phyloP scores from a whole-genome alignment of 2,329 filamentous ascomycete genomes.

The Ustilaginoidea virens region DNA sequence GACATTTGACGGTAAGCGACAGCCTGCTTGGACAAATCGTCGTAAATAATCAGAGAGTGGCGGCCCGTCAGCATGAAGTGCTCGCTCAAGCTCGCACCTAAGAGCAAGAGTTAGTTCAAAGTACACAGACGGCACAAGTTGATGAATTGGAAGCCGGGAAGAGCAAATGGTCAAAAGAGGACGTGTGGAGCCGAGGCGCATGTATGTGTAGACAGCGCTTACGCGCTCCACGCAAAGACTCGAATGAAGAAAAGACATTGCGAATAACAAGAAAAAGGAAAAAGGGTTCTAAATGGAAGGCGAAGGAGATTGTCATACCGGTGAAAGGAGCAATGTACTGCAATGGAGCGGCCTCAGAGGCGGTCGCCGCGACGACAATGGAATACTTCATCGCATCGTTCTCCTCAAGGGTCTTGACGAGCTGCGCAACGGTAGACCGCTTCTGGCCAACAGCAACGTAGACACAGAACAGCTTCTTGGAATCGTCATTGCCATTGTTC shows the following conservation, averaged over 20 bases:
- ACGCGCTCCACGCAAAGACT: neutral
- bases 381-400: constrained; percentile 99
- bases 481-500: constrained; percentile 78
- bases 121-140: neutral
- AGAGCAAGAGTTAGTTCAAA: constrained; percentile 1
- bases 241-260: neutral
- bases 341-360: constrained; percentile 88
- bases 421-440: constrained; percentile 96
- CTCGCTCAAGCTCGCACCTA: constrained; percentile 39
- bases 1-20: constrained; percentile 99
- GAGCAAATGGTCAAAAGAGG: too few species aligned
- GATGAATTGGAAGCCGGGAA: too few species aligned
- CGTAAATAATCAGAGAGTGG: constrained; percentile 82
- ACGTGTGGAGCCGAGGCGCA: neutral
- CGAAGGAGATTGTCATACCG: too few species aligned
- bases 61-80: constrained; percentile 72
- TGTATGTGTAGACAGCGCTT: too few species aligned
- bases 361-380: constrained; percentile 85
- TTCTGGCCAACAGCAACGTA: constrained; percentile 99
- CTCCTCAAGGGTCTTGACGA: constrained; percentile 99
- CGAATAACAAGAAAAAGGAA: too few species aligned
- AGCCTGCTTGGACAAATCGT: constrained; percentile 96
- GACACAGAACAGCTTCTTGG: constrained; percentile 98
- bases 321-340: constrained; percentile 94
- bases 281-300: too few species aligned